Evolutionary conservation across 352 stramenopile species (phyloP), one percentile per base, ranked within the genome.

Genomic region (Chrysophaeum taylorii): DNA sequence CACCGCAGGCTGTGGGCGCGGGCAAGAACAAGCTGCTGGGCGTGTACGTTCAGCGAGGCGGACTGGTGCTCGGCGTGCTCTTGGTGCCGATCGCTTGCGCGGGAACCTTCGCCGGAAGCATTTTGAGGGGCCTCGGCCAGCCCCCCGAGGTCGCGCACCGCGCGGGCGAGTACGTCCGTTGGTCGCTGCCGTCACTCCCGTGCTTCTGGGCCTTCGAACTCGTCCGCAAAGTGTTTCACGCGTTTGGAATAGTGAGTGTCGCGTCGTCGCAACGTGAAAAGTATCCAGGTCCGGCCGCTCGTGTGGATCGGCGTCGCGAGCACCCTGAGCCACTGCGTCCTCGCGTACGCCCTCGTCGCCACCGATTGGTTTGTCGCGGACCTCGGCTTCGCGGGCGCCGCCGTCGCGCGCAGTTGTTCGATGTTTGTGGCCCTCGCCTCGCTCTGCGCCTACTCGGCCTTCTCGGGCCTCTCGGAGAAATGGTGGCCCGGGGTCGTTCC

Each of bases 291-390:
- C 25, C 79, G 80, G 54, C 87, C 88, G 23, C 89, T 94, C 73
- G 79, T 94, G 21, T 83, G 87, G 54, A 80, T 83, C 15, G 85
- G 85, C 2, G 74, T 93, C 41, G 64, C 87, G n/a, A 80, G 78
- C 71, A 91, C 89, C 63, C 45, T 93, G 41, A 83, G 93, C 33
- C 88, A 92, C 72, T 75, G 79, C 25, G 76, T 83, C 27, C 70
- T 90, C 21, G 88, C 90, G 33, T 93, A 92, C 77, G 77, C 89
- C 50, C 81, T 94, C 72, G 90, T 93, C n/a, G n/a, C n/a, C n/a
- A n/a, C n/a, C n/a, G n/a, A n/a, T n/a, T n/a, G n/a, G 75, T 89
- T 90, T 77, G 86, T 82, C 72, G 90, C 87, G 0, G 57, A 76
- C 0, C 72, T 86, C 42, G 87, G 86, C 4, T 91, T 88, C 70